These are phyloP conservation scores for Ilex paraguariensis DNA, from an alignment of 305 asterid genomes.

Conservation along the genomic window DNA sequence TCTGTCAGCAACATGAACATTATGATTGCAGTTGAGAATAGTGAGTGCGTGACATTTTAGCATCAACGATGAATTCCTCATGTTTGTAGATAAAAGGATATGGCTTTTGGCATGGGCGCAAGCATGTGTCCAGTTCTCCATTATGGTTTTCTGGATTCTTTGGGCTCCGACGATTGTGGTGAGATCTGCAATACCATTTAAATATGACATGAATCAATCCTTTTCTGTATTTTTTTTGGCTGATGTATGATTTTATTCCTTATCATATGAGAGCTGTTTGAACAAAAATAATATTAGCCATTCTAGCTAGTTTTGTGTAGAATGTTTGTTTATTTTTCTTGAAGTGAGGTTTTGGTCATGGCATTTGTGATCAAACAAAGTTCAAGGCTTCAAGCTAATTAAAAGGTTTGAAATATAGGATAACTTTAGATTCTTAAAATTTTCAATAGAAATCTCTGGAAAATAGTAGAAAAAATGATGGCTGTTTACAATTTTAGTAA, in stretches of 20 bases:
- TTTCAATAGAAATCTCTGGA: too few species aligned
- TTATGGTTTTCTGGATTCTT: constrained; percentile 78
- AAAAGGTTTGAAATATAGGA: too few species aligned
- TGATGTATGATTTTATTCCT: background rate
- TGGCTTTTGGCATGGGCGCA: constrained; percentile 84
- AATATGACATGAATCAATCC: background rate
- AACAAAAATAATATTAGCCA: background rate
- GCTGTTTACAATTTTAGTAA: too few species aligned
- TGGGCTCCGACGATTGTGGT: constrained; percentile 92
- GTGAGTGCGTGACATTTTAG: too few species aligned
- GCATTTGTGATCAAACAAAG: too few species aligned
- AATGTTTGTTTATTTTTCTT: too few species aligned
- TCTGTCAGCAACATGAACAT: too few species aligned
- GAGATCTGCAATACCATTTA: constrained; percentile 18
- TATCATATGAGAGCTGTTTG: background rate
- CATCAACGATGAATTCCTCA: constrained; percentile 4
- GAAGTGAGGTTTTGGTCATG: too few species aligned
- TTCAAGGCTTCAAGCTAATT: too few species aligned
- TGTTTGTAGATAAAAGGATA: constrained; percentile 67
- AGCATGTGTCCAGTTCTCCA: constrained; percentile 65
- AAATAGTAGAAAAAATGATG: too few species aligned
- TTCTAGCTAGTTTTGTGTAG: background rate
- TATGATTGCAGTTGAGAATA: too few species aligned
- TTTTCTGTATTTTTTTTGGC: background rate
- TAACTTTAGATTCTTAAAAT: too few species aligned